Evolutionary conservation across 352 stramenopile species (phyloP).

Genomic region (Discostella stelligera): DNA sequence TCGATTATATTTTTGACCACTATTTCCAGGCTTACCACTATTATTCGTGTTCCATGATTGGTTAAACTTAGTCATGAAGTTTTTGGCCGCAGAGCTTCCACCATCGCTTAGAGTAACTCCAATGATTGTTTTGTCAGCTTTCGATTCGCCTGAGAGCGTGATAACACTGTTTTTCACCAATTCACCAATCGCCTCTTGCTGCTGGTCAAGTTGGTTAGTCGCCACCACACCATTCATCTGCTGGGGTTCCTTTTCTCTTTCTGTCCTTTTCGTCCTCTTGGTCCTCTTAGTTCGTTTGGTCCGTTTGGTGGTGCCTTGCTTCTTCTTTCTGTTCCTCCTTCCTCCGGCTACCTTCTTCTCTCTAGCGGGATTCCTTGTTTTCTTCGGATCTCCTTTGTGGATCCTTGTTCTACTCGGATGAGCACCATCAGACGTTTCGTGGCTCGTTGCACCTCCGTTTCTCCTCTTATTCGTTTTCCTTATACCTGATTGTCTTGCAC

Average conservation of each 20-base stretch:
- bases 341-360: not conserved
- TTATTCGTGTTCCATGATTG: not conserved
- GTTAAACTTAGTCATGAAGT: slow-evolving; percentile 1
- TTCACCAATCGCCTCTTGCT: not conserved
- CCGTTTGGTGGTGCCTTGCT: not conserved
- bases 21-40: not conserved
- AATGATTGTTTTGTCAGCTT: not conserved
- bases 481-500: not conserved
- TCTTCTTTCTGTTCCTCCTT: not conserved
- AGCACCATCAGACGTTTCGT: not conserved
- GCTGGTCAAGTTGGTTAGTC: not conserved
- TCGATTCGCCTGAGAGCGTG: not conserved
- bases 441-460: not conserved
- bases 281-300: not conserved
- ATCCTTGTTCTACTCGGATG: not conserved
- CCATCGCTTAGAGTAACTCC: not conserved
- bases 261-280: not conserved
- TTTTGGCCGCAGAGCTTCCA: not conserved
- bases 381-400: not conserved
- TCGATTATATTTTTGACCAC: too few species aligned
- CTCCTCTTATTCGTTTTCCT: not conserved
- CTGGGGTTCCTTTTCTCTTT: not conserved
- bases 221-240: not conserved
- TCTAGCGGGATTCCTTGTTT: not conserved
- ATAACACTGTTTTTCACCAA: too few species aligned